Percentiles rank a stretch among this genome's conserved stretches.
These are phyloP conservation scores for Diaporthe ampelina DNA, from an alignment of 2,329 filamentous ascomycete species.

Conservation along the genomic window DNA sequence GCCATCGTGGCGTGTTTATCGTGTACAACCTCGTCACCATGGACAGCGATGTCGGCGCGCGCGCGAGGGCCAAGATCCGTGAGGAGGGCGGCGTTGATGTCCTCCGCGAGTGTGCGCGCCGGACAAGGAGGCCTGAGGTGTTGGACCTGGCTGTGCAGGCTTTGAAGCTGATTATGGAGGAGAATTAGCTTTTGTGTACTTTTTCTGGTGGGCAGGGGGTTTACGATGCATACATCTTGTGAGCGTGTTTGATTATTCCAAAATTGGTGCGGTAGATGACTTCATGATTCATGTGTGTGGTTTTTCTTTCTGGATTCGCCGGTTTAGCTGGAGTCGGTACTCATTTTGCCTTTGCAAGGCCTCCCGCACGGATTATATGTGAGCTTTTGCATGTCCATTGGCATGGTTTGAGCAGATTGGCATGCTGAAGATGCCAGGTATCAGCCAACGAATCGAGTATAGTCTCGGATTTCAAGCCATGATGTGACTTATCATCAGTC, in stretches of 20 bases:
- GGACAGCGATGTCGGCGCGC: constrained; percentile 74
- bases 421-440: background rate
- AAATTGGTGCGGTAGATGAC: background rate
- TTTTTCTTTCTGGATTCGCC: background rate
- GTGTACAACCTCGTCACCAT: constrained; percentile 79
- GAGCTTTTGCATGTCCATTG: background rate
- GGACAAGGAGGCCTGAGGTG: constrained; percentile 77
- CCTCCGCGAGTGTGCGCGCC: constrained; percentile 78
- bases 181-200: constrained; percentile 34
- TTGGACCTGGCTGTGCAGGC: constrained; percentile 79
- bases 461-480: background rate
- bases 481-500: too few species aligned
- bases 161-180: constrained; percentile 75
- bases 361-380: background rate
- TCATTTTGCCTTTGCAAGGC: background rate
- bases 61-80: constrained; percentile 72
- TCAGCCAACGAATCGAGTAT: background rate
- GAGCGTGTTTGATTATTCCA: constrained; percentile 10
- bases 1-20: constrained; percentile 81
- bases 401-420: background rate
- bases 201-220: background rate
- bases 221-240: constrained; percentile 8
- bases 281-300: background rate
- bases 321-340: constrained; percentile 3
- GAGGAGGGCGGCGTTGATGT: constrained; percentile 75